phyloP scores from a whole-genome alignment of 2,329 filamentous ascomycete species.

The Ophiocordyceps robertsii region DNA sequence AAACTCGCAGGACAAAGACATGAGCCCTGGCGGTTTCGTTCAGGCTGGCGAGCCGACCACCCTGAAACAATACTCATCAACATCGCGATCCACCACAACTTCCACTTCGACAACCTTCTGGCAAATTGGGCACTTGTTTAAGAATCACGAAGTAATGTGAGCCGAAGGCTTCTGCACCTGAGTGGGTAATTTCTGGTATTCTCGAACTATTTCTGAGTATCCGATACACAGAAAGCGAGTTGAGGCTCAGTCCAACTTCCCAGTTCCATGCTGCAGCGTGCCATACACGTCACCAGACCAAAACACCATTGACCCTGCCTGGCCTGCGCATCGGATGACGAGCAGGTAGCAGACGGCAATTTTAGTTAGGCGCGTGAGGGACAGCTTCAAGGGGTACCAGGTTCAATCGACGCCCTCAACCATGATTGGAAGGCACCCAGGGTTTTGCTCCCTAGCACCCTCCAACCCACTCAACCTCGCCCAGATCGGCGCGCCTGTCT shows the following conservation, averaged over 20 bases:
- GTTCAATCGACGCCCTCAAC: slow-evolving; percentile 27
- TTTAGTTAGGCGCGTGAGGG: not conserved
- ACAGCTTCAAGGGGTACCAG: not conserved
- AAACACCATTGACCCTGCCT: no score
- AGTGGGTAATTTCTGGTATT: slow-evolving; percentile 60
- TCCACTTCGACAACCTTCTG: no score
- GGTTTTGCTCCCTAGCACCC: slow-evolving; percentile 57
- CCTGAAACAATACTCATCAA: no score
- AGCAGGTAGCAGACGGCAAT: no score
- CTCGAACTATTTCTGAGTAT: slow-evolving; percentile 28
- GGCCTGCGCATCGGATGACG: no score
- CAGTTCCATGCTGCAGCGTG: slow-evolving; percentile 7
- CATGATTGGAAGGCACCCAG: slow-evolving; percentile 42
- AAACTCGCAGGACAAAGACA: no score
- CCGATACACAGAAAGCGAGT: slow-evolving; percentile 55
- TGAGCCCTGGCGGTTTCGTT: no score
- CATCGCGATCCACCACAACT: no score
- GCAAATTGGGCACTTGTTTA: no score
- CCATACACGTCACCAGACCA: not conserved
- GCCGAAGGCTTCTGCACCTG: slow-evolving; percentile 12
- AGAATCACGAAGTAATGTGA: no score
- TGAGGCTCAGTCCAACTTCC: slow-evolving; percentile 25
- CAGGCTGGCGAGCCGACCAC: no score
- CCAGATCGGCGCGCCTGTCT: slow-evolving; percentile 52
- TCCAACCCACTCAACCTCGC: slow-evolving; percentile 88